Evolutionary conservation across 805 yeast genomes (phyloP), one percentile per base, ranked within the genome.

Genomic region (Isabelozyma gotoi): DNA sequence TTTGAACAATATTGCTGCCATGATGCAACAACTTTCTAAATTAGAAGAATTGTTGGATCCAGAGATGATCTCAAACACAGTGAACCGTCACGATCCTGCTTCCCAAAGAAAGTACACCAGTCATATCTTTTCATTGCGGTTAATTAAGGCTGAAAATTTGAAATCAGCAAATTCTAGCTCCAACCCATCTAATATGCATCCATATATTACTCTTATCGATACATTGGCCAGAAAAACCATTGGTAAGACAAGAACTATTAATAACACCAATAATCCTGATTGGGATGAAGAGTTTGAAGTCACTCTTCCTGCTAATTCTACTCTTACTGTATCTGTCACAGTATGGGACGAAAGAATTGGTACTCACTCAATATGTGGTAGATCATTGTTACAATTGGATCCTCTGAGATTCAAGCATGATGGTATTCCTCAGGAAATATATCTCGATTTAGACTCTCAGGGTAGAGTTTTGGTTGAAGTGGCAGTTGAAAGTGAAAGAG

Each of bases 281-380:
- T 92, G 95, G 95, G 87, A 88, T 54, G 96, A 91, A 66, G 87
- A 85, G 44, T 88, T 89, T 59, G 96, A 89, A 59, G 45, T 70
- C 7, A 65, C 68, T 3, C 40, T 71, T 11, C 59, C 63, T 12
- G 71, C 75, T 0, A 63, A 71, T 17, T 62, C 74, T 2, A 57
- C 76, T 2, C 65, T 74, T 31, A 71, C 79, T 19, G 50, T 85
- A 1, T 74, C 81, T 2, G 77, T 81, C 1, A 82, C 84, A 1
- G 77, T 87, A 0, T 88, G 96, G 95, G 84, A 84, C 53, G 84
- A 80, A 34, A 67, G 62, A 33, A 50, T 78, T 7, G 70, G 80
- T 2, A 73, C 78, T 7, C 85, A 85, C 46, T 80, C 80, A 7
- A 63, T 85, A 4, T 78, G 85, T 53, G 96, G 96, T 2, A 68